Conservation (phyloP, 306 rosid species). For the Ziziphus jujuba region DNA sequence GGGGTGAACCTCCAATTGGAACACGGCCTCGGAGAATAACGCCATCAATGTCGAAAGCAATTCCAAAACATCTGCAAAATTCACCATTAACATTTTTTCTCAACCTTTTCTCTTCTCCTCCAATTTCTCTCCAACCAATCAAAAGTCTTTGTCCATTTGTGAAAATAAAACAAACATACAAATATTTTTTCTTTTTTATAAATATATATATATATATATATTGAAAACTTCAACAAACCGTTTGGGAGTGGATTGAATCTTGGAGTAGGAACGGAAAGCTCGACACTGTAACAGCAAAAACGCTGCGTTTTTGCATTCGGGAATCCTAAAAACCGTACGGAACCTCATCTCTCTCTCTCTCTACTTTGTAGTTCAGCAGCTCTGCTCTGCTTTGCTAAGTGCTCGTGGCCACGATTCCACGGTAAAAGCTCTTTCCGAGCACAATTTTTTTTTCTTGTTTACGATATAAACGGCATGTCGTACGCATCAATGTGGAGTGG, state of each 20-base stretch:
- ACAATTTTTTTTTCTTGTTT: too few relatives aligned
- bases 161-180: too few relatives aligned
- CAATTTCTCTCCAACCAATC: slow-evolving; percentile 2
- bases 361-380: slow-evolving; percentile 6
- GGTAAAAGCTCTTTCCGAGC: neutral
- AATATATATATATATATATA: neutral
- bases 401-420: slow-evolving; percentile 8
- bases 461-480: too few relatives aligned
- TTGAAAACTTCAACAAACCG: slow-evolving; percentile 16
- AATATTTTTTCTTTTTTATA: too few relatives aligned
- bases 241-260: slow-evolving; percentile 7
- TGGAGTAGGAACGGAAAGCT: slow-evolving; percentile 11
- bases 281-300: slow-evolving; percentile 6
- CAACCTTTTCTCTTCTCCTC: neutral
- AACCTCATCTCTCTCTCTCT: slow-evolving; percentile 17
- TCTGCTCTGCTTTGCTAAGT: neutral
- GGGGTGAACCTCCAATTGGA: slow-evolving; percentile 36
- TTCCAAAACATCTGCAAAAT: slow-evolving; percentile 33
- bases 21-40: slow-evolving; percentile 34
- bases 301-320: slow-evolving; percentile 7
- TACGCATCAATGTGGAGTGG: too few relatives aligned
- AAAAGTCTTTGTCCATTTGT: neutral
- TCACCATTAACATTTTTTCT: neutral
- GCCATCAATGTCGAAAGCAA: slow-evolving; percentile 38
- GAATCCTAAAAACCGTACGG: slow-evolving; percentile 8